A percentile compares a stretch with the other conserved stretches of the same genome.
Evolutionary conservation across 2,329 filamentous ascomycete genomes (phyloP).

Genomic region (Verticillium klebahnii): DNA sequence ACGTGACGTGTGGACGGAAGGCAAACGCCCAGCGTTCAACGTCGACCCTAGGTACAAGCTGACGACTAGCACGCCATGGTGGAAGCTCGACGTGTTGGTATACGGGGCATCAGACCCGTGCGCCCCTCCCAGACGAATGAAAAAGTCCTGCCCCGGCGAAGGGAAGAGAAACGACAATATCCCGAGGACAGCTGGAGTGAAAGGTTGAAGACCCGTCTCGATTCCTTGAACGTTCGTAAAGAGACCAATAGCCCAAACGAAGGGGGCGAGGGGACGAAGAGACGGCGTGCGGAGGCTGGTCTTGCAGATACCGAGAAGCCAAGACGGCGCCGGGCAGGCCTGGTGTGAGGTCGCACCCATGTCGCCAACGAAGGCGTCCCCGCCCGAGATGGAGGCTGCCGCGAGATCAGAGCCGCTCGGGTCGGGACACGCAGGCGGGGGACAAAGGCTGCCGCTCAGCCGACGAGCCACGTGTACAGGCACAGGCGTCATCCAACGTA

Average conservation of each 20-base stretch:
- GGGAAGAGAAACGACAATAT: not conserved
- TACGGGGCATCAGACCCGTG: too few relatives aligned
- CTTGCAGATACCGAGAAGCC: too few relatives aligned
- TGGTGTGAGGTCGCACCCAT: not conserved
- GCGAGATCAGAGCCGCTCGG: not conserved
- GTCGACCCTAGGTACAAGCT: too few relatives aligned
- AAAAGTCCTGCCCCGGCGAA: too few relatives aligned
- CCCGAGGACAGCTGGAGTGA: not conserved
- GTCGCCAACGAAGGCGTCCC: too few relatives aligned
- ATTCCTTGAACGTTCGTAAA: not conserved
- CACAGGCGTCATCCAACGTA: not conserved
- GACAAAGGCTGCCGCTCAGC: not conserved
- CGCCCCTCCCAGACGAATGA: too few relatives aligned
- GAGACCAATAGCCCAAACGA: not conserved
- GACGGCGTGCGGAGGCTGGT: not conserved
- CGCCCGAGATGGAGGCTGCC: not conserved
- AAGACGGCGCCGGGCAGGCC: not conserved
- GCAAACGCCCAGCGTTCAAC: too few relatives aligned
- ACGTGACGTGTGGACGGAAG: too few relatives aligned
- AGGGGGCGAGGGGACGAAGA: not conserved
- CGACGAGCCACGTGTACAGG: not conserved
- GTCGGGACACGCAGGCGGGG: not conserved
- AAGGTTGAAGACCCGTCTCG: not conserved
- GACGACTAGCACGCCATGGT: too few relatives aligned
- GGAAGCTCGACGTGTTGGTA: too few relatives aligned